phyloP scores from a whole-genome alignment of 257 asterid genomes.

The Mitragyna speciosa region DNA sequence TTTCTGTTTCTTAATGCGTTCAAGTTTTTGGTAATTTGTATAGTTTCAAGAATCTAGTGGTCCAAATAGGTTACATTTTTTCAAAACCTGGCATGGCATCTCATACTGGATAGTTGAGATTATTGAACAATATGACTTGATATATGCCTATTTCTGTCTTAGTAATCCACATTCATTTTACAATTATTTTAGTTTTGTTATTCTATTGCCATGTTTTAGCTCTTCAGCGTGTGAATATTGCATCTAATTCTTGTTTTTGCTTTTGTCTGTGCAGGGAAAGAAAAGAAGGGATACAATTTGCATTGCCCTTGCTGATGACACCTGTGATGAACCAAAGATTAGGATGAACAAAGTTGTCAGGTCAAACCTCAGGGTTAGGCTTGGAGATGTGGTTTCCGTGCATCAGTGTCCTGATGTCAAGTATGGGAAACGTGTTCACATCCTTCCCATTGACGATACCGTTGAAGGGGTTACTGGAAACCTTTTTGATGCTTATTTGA shows the following conservation, averaged over 20 bases:
- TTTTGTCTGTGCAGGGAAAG: conserved; percentile 54
- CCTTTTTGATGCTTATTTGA: conserved; percentile 68
- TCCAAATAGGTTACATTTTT: background rate
- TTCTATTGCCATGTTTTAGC: background rate
- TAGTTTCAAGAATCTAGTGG: background rate
- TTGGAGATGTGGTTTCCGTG: conserved; percentile 85
- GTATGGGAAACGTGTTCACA: conserved; percentile 84
- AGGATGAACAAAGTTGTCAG: conserved; percentile 85
- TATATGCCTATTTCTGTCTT: background rate
- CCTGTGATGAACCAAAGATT: conserved; percentile 73
- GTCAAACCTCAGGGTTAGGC: conserved; percentile 74
- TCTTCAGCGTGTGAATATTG: background rate
- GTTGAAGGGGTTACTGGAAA: conserved; percentile 79
- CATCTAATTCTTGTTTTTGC: background rate
- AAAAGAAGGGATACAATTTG: conserved; percentile 69
- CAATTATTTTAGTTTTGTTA: no score
- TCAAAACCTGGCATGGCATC: background rate
- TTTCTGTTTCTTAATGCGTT: background rate
- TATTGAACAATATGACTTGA: background rate
- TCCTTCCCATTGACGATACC: conserved; percentile 77
- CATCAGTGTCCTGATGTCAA: conserved; percentile 88
- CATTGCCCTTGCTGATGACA: conserved; percentile 77
- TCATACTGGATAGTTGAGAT: background rate
- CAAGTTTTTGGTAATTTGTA: background rate
- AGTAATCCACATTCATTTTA: background rate